A percentile compares a stretch with the other conserved stretches of the same genome.
phyloP scores from a whole-genome alignment of 164 flowering plant species.

The Buxus sempervirens region DNA sequence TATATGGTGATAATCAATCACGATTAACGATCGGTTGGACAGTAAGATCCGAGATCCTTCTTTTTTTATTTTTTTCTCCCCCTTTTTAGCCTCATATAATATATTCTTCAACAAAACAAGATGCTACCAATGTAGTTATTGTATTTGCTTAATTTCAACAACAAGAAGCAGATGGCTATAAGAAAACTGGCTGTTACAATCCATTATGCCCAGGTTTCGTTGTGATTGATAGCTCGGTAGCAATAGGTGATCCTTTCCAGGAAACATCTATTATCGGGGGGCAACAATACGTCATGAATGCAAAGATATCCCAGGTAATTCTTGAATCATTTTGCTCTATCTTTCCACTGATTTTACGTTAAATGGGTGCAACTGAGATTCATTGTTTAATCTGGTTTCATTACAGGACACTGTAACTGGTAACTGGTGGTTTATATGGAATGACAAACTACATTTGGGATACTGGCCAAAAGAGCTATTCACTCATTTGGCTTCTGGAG shows the following conservation, averaged over 20 bases:
- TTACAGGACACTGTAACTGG: neutral
- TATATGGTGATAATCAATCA: neutral
- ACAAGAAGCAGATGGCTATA: neutral
- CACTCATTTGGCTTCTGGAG: neutral
- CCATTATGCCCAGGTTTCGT: neutral
- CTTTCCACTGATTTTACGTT: too few relatives aligned
- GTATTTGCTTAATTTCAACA: neutral
- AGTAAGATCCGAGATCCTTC: neutral
- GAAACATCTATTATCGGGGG: neutral
- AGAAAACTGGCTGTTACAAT: neutral
- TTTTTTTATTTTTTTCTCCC: neutral
- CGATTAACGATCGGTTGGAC: neutral
- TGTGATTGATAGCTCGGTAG: too few relatives aligned
- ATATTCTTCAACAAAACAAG: neutral
- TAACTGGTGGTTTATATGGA: neutral
- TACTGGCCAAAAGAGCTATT: neutral
- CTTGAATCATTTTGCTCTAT: neutral
- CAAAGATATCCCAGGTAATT: neutral
- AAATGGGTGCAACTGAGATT: too few relatives aligned
- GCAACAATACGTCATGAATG: neutral
- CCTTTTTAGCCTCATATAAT: too few relatives aligned
- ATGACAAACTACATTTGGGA: neutral
- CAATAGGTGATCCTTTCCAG: neutral
- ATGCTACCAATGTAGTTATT: neutral
- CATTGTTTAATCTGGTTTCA: neutral